A percentile compares a stretch with the other conserved stretches of the same genome.
phyloP scores from a whole-genome alignment of 345 rosid genomes.

The Populus pruinosa region DNA sequence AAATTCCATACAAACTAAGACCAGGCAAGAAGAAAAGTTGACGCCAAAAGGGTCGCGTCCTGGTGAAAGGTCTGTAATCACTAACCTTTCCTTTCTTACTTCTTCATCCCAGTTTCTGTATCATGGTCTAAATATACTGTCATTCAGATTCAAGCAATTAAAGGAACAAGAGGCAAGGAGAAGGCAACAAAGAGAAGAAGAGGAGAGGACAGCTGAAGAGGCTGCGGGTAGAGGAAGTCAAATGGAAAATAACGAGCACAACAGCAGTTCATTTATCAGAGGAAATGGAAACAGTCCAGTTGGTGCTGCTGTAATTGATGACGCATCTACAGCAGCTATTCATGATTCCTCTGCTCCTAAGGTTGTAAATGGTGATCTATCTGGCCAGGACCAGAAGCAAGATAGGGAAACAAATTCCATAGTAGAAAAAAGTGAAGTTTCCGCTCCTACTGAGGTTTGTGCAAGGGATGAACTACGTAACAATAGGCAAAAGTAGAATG shows the following conservation, averaged over 20 bases:
- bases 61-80: slow-evolving; percentile 60
- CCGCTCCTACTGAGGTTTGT: slow-evolving; percentile 22
- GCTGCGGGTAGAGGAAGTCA: slow-evolving; percentile 30
- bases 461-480: slow-evolving; percentile 27
- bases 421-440: slow-evolving; percentile 25
- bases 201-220: slow-evolving; percentile 50
- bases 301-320: slow-evolving; percentile 24
- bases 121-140: slow-evolving; percentile 16
- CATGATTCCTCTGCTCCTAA: slow-evolving; percentile 31
- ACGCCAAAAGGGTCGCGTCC: slow-evolving; percentile 57
- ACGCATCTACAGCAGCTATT: slow-evolving; percentile 8
- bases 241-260: slow-evolving; percentile 9
- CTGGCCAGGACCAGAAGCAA: slow-evolving; percentile 27
- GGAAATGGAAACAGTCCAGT: slow-evolving; percentile 18
- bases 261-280: slow-evolving; percentile 15
- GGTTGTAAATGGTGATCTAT: slow-evolving; percentile 44
- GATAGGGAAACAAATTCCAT: slow-evolving; percentile 23
- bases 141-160: slow-evolving; percentile 61
- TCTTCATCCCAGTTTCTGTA: neutral
- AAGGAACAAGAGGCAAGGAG: slow-evolving; percentile 83
- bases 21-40: slow-evolving; percentile 35
- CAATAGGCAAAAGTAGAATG: slow-evolving; percentile 13
- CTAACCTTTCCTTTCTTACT: slow-evolving; percentile 1
- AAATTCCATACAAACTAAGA: slow-evolving; percentile 26
- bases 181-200: slow-evolving; percentile 60